These are phyloP conservation scores for Pseudogymnoascus sp. DNA, from an alignment of 2,329 filamentous ascomycete genomes.

Conservation along the genomic window DNA sequence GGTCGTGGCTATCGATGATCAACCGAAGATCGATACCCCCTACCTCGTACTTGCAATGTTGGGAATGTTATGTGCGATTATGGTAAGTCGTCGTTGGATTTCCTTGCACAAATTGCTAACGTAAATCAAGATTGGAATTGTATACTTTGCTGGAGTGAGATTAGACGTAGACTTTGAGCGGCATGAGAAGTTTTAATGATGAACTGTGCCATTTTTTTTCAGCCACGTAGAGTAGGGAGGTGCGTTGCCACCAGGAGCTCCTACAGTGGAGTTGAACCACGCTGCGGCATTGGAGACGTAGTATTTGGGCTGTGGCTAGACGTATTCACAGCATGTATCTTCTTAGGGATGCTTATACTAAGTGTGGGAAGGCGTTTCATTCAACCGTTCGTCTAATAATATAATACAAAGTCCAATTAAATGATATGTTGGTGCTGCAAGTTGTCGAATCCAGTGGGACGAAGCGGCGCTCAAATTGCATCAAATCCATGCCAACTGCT, in stretches of 20 bases:
- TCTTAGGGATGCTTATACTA: background rate
- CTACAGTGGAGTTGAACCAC: too few relatives aligned
- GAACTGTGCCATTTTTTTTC: too few relatives aligned
- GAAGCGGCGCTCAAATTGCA: too few relatives aligned
- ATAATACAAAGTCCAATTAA: background rate
- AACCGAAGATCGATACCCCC: constrained; percentile 46
- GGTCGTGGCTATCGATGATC: constrained; percentile 38
- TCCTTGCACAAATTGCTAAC: background rate
- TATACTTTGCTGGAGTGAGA: background rate
- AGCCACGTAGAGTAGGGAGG: too few relatives aligned
- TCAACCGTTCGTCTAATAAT: background rate
- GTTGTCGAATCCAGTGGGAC: background rate
- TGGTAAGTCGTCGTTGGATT: constrained; percentile 53
- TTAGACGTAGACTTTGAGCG: background rate
- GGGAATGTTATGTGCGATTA: constrained; percentile 58
- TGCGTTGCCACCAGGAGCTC: too few relatives aligned
- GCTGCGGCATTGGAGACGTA: background rate
- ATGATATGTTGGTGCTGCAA: background rate
- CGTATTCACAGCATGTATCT: background rate
- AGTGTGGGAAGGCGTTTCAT: background rate
- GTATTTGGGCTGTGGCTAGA: background rate
- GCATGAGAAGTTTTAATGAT: too few relatives aligned
- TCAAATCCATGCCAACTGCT: background rate
- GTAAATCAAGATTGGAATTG: background rate
- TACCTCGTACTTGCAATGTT: constrained; percentile 61